phyloP scores from a whole-genome alignment of 2,329 filamentous ascomycete genomes.

The Trichothecium sympodiale region DNA sequence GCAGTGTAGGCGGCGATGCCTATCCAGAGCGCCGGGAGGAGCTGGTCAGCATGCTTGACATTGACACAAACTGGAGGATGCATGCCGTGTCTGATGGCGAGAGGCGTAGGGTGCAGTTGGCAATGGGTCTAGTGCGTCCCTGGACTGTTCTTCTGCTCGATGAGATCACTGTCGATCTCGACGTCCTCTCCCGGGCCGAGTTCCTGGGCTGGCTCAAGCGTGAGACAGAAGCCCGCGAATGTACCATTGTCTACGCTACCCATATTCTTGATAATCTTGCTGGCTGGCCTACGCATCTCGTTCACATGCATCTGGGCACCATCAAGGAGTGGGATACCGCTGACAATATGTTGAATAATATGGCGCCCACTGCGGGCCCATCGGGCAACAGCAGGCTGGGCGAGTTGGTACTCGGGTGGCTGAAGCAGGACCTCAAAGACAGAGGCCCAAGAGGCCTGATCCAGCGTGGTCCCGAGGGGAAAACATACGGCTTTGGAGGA shows the following conservation, averaged over 20 bases:
- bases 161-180: constrained; percentile 94
- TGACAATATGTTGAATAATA: constrained; percentile 51
- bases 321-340: constrained; percentile 80
- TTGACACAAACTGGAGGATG: constrained; percentile 89
- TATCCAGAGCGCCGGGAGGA: constrained; percentile 78
- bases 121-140: constrained; percentile 86
- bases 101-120: constrained; percentile 79
- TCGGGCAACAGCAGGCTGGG: constrained; percentile 74
- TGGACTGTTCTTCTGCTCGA: constrained; percentile 89
- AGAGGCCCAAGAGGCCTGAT: constrained; percentile 62
- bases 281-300: constrained; percentile 88
- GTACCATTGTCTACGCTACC: constrained; percentile 94
- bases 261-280: constrained; percentile 95
- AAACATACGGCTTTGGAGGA: constrained; percentile 45
- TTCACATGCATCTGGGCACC: constrained; percentile 85
- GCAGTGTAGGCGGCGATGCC: constrained; percentile 74
- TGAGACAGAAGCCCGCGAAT: constrained; percentile 72
- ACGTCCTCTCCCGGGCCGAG: constrained; percentile 72
- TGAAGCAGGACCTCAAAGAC: constrained; percentile 67
- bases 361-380: constrained; percentile 20
- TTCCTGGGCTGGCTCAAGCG: constrained; percentile 78
- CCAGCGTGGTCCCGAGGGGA: constrained; percentile 47
- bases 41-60: constrained; percentile 77
- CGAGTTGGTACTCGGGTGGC: constrained; percentile 79
- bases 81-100: constrained; percentile 93